A percentile compares a stretch with the other conserved stretches of the same genome.
Evolutionary conservation across 2,329 filamentous ascomycete species (phyloP).

Genomic region (Cercospora canescens): DNA sequence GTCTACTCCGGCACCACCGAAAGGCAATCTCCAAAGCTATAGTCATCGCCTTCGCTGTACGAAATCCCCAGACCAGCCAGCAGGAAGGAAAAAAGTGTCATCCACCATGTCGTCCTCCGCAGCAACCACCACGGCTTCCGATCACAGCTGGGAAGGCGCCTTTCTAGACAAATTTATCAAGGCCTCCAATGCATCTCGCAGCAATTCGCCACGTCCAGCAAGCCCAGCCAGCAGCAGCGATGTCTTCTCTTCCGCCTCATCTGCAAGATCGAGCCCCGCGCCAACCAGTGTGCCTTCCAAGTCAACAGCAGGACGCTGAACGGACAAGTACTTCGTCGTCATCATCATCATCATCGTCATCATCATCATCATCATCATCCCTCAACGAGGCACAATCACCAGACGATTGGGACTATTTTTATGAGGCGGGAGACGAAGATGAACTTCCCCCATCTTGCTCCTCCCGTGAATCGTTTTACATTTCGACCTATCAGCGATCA

Average conservation of each 20-base stretch:
- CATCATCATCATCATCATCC: not conserved
- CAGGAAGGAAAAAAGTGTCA: not conserved
- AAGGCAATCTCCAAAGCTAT: constrained; percentile 1
- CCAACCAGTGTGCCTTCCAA: constrained; percentile 11
- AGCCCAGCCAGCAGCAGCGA: constrained; percentile 9
- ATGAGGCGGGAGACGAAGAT: not conserved
- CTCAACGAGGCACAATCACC: not conserved
- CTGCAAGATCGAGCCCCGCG: constrained; percentile 7
- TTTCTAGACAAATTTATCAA: constrained; percentile 22
- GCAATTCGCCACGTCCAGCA: constrained; percentile 2
- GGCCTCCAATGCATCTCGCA: constrained; percentile 13
- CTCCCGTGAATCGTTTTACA: constrained; percentile 5
- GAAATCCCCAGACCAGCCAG: not conserved
- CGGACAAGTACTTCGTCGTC: not conserved
- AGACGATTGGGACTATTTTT: constrained; percentile 2
- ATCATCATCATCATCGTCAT: not conserved
- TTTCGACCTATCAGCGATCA: constrained; percentile 3
- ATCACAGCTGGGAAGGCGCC: constrained; percentile 14
- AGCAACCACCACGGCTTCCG: not conserved
- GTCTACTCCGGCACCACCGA: not conserved
- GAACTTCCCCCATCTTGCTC: not conserved
- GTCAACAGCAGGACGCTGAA: constrained; percentile 9
- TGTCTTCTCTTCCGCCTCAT: constrained; percentile 2
- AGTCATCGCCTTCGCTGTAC: not conserved
- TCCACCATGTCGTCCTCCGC: constrained; percentile 11